Evolutionary conservation across 2,329 filamentous ascomycete genomes (phyloP).

Genomic region (Dendrostoma leiphaemia): DNA sequence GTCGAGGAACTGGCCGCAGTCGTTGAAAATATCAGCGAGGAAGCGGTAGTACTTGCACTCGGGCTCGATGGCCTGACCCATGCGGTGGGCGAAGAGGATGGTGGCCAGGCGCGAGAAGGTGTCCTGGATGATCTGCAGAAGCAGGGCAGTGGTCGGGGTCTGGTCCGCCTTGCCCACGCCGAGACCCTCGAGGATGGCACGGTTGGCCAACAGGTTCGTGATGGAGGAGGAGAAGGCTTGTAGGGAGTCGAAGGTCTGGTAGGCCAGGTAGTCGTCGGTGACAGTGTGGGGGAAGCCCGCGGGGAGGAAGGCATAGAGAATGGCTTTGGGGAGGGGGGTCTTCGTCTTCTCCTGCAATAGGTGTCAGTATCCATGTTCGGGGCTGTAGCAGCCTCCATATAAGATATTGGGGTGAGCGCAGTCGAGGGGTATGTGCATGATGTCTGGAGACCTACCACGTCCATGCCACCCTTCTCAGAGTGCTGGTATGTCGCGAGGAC

Average conservation of each 20-base stretch:
- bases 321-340: conserved; percentile 34
- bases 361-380: not conserved
- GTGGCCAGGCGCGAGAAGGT: conserved; percentile 79
- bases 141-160: conserved; percentile 75
- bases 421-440: no score
- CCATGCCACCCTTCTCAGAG: conserved; percentile 23
- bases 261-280: conserved; percentile 78
- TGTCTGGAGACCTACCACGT: conserved; percentile 22
- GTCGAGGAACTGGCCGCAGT: conserved; percentile 82
- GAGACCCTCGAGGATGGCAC: conserved; percentile 76
- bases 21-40: conserved; percentile 85
- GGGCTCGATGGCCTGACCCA: conserved; percentile 80
- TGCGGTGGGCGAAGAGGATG: conserved; percentile 79
- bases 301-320: conserved; percentile 75
- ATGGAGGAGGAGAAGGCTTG: conserved; percentile 85
- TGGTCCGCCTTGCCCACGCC: conserved; percentile 80
- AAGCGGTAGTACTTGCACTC: conserved; percentile 90
- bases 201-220: conserved; percentile 73
- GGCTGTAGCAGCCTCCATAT: no score
- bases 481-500: conserved; percentile 34
- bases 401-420: no score
- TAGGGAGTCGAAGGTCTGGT: conserved; percentile 68
- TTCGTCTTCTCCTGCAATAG: conserved; percentile 31
- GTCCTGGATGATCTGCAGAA: conserved; percentile 81
- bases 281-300: conserved; percentile 88